Evolutionary conservation across 2,329 filamentous ascomycete species (phyloP), one percentile per base, ranked within the genome.

Genomic region (Elsinoe necatrix): DNA sequence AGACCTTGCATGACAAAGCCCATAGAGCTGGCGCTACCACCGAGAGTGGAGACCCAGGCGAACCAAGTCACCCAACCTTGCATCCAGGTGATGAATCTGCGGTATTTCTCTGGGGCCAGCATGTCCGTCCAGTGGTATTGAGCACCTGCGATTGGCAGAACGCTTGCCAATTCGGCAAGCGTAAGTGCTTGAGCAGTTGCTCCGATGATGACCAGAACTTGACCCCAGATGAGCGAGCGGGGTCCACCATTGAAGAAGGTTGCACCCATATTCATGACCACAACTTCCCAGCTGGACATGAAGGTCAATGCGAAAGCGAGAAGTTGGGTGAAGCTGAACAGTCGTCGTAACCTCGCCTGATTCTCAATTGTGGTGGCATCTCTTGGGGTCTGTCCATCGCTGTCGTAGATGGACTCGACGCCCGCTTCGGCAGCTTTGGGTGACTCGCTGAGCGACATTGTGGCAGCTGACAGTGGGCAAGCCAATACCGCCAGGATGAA

Each of bases 21-120:
- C 1, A 67, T 69, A 2, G 62, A 64, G 58, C 70, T 72, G 16
- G 67, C 64, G 11, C 64, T 9, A 73, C 65, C 67, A 25, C 48
- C 48, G 2, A 52, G 48, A n/a, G 48, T 52, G 2, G 48, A 52
- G 2, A 52, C 31, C 48, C 72, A 74, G 31, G 67, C 70, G 45
- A 72, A 69, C 71, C 71, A 74, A 1, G 72, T 74, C 6, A 73
- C 62, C 72, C 71, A 74, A 3, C 71, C 63, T 61, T 65, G 63
- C 27, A 65, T 59, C 71, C 66, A 62, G 12, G 61, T 64, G 45
- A 61, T 56, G 41, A 65, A 63, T n/a, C 62, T 58, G n/a, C 58
- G 57, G 14, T 63, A 57, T n/a, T 55, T 55, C 16, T 37, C 31
- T 9, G 61, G 63, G 8, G 61, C 61, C 14, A 64, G 59, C n/a